Evolutionary conservation across 2,329 filamentous ascomycete genomes (phyloP).

Genomic region (Gnomoniopsis sp.): DNA sequence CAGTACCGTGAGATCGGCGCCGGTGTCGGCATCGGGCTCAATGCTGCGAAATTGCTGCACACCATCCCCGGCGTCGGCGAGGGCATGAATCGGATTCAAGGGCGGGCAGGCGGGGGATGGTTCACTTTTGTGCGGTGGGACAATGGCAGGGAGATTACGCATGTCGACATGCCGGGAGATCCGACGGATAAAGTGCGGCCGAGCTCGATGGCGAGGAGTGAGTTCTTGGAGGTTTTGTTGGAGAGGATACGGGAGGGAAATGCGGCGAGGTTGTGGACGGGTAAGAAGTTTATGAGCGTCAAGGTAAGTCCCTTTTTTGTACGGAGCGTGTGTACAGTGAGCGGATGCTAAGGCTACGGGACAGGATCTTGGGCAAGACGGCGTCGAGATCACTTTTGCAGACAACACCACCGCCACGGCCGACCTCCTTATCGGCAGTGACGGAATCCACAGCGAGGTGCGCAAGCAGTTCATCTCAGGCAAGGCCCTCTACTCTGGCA

Average conservation of each 20-base stretch:
- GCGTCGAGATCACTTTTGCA: slow-evolving; percentile 11
- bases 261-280: slow-evolving; percentile 7
- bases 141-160: slow-evolving; percentile 2
- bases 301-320: background rate
- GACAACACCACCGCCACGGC: slow-evolving; percentile 9
- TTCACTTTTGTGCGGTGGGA: slow-evolving; percentile 14
- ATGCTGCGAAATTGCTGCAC: slow-evolving; percentile 25
- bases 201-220: slow-evolving; percentile 12
- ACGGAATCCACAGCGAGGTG: slow-evolving; percentile 17
- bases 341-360: background rate
- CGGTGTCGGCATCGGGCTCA: slow-evolving; percentile 29
- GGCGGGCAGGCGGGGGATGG: slow-evolving; percentile 2
- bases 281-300: slow-evolving; percentile 3
- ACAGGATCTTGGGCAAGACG: slow-evolving; percentile 21
- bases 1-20: slow-evolving; percentile 15
- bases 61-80: slow-evolving; percentile 4
- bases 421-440: slow-evolving; percentile 17
- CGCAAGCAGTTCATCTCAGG: slow-evolving; percentile 13
- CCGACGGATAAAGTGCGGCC: slow-evolving; percentile 3
- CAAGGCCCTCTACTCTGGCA: slow-evolving; percentile 25
- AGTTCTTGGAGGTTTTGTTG: slow-evolving; percentile 12
- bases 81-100: slow-evolving; percentile 9
- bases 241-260: background rate
- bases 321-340: too few species aligned
- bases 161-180: background rate